Conservation (phyloP, 108 stramenopile species). For the Cylindrotheca fusiformis region DNA sequence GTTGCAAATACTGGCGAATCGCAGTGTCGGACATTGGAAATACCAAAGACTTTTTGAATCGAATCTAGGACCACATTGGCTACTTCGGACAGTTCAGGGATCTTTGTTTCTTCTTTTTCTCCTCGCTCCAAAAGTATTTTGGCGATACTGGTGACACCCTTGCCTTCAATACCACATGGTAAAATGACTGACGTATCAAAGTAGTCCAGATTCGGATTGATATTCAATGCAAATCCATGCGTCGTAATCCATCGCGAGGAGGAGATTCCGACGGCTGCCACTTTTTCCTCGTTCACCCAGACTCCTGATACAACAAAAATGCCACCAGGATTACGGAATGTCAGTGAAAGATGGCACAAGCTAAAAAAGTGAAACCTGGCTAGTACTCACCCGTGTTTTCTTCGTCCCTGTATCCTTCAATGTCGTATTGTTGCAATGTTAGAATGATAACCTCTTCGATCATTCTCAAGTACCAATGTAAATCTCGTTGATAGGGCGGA, state of each 20-base stretch:
- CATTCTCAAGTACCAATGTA: conserved; percentile 93
- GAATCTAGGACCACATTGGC: conserved; percentile 23
- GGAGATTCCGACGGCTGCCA: conserved; percentile 91
- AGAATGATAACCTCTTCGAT: conserved; percentile 92
- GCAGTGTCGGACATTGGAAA: conserved; percentile 1
- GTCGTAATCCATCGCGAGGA: conserved; percentile 95
- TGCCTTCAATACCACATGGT: conserved; percentile 79
- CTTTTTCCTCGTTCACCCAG: conserved; percentile 86
- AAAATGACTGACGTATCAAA: conserved; percentile 79
- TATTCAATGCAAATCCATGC: conserved; percentile 98
- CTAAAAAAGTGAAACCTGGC: too few relatives aligned
- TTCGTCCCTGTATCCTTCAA: conserved; percentile 59
- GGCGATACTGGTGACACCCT: conserved; percentile 78
- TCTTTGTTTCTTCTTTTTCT: conserved; percentile 17
- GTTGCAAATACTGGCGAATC: not conserved
- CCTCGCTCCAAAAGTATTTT: conserved; percentile 42
- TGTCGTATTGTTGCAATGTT: conserved; percentile 55
- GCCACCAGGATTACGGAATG: too few relatives aligned
- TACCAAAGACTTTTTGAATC: conserved; percentile 37
- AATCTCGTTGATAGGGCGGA: conserved; percentile 66
- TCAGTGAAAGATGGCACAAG: too few relatives aligned
- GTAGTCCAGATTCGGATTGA: conserved; percentile 68
- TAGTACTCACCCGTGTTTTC: conserved; percentile 51
- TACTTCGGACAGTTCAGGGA: conserved; percentile 31
- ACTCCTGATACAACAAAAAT: conserved; percentile 30